Base-by-base conservation (phyloP, 352 stramenopile species). In the Pythium guiyangense region DNA sequence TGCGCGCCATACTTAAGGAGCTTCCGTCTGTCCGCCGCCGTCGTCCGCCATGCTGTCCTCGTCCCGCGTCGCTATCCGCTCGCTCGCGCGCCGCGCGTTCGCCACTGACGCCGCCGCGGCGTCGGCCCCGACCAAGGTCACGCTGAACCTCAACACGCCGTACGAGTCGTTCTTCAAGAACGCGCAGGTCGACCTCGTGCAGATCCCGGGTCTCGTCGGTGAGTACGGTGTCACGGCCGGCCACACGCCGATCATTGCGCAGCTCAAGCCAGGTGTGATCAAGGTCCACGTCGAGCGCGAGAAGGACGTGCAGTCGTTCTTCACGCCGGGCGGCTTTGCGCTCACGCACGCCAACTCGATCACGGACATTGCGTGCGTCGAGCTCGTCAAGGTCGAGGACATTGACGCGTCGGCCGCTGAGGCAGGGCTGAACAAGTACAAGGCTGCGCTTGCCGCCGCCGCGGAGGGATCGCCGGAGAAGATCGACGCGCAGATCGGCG, bases 171-270 rank as follows among this genome's bases (percentile, higher is more conserved):
- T 94, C 65, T 92, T 89, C 72, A 83, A 81, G 62, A 72, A 77
- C 62, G 81, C 81, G 18, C 65, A 83, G 58, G 94, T 98, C 50
- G 81, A 96, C 62, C 77, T 92, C 42, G 92, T 98, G 48, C 92
- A 97, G 75, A 91, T 99, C 70, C 97, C 96, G 14, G 96, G 96
- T 53, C 74, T 90, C 31, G 92, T 94, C 50, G 97, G 96, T 66
- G 96, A 99, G 81, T 99, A 99, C 76, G 97, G 97, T 76, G 91
- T 99, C 35, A 98, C 96, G 14, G 92, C 93, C 9, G 90, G 94
- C 66, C 96, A 99, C 89, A 94, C 96, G 60, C 94, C 97, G 42
- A 94, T 99, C 62, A 92, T 99, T 45, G 86, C 94, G 48, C 94
- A 99, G 73, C 82, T 99, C 60, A 99, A 99, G 84, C 93, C 97